Base-by-base conservation (phyloP, 768 basidiomycete species). In the Auriscalpium microsporum region DNA sequence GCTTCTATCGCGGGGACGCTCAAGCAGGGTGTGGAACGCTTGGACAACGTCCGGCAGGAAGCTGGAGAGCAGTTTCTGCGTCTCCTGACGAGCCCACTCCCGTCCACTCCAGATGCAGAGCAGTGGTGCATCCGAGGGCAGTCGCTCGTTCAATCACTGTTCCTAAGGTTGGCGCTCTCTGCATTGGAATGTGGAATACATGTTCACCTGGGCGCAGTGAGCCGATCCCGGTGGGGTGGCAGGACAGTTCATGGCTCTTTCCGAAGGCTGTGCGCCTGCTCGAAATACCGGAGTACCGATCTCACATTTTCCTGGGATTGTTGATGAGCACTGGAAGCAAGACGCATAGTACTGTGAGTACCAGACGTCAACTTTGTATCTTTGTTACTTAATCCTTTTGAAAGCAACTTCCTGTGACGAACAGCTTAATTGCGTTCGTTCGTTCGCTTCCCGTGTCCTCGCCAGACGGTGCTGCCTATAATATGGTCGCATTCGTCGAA, bases 1-100 rank as follows among this genome's bases (percentile, higher is more conserved):
- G 64, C 67, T 6, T 75, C 79, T 13, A 67, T 93, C 47, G 78
- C 77, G 13, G 83, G 84, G 0, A 78, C 94, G 47, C 73, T 94
- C 55, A 95, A 92, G 71, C 93, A 94, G 65, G 88, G 90, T 5
- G 83, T 90, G 33, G 95, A 97, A 69, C 78, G 92, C 63, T 78
- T 98, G 16, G 94, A 96, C 66, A 92, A 87, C 64, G 90, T 97
- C 49, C 79, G 95, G 46, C 87, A 86, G 56, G 82, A 80, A 50
- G 88, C 90, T 9, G 91, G 91, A 1, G 72, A 75, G 58, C 75
- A 80, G 59, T 74, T 93, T 58, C 45, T 75, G 53, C 68, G 67
- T 55, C 67, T 93, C 33, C 63, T 90, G 48, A 63, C 67, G 21
- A 66, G 79, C 33, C 69, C 74, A 8, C 67, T 72, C 11, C 84